Evolutionary conservation across 2,329 filamentous ascomycete species (phyloP).

Genomic region (Alternaria longipes): DNA sequence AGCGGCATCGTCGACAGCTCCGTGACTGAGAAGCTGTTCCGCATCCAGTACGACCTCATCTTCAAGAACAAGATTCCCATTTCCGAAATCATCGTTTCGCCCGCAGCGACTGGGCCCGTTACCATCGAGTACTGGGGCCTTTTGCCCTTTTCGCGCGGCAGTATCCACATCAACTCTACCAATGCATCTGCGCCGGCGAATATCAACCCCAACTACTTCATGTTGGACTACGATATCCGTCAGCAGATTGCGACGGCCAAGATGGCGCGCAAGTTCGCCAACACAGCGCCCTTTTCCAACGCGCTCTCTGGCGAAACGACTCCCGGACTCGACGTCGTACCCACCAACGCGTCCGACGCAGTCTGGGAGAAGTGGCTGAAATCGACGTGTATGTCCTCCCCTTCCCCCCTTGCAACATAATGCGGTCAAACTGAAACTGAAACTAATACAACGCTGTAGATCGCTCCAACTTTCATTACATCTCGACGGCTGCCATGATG

Average conservation of each 20-base stretch:
- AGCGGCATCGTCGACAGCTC: neutral
- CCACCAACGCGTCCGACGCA: neutral
- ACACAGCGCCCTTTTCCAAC: neutral
- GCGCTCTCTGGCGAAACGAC: neutral
- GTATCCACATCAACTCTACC: conserved; percentile 5
- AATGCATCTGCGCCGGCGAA: neutral
- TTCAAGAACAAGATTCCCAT: conserved; percentile 8
- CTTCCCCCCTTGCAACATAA: neutral
- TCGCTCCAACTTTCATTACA: conserved; percentile 4
- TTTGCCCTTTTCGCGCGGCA: conserved; percentile 5
- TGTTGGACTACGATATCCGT: conserved; percentile 2
- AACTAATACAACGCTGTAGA: neutral
- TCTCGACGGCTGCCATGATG: conserved; percentile 2
- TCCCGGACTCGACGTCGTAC: neutral
- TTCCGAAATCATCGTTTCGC: neutral
- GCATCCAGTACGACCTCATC: conserved; percentile 2
- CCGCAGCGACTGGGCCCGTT: neutral
- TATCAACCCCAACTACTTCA: conserved; percentile 5
- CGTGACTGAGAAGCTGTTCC: neutral
- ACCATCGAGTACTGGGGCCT: neutral
- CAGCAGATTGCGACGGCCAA: neutral
- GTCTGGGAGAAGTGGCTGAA: neutral
- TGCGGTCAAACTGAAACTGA: neutral
- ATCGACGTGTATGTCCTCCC: conserved; percentile 7
- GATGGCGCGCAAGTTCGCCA: conserved; percentile 1